These are phyloP conservation scores for Russula emetica DNA, from an alignment of 768 basidiomycete genomes.

Conservation along the genomic window DNA sequence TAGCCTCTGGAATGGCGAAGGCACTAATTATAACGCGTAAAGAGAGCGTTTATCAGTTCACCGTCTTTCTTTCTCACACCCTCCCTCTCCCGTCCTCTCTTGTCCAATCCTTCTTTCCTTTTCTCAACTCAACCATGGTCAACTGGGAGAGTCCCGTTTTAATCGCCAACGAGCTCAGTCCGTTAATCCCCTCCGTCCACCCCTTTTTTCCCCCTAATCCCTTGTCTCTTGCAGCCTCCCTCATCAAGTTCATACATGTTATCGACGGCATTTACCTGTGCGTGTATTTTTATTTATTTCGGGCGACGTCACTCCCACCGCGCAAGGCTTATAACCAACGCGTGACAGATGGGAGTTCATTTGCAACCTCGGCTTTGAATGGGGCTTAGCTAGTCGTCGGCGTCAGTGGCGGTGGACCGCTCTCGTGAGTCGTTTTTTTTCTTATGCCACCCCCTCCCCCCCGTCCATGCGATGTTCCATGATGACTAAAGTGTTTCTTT, in stretches of 20 bases:
- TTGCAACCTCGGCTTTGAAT: constrained; percentile 21
- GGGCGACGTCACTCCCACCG: too few species aligned
- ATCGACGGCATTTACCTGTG: constrained; percentile 25
- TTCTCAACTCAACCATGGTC: constrained; percentile 14
- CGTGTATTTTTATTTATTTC: background rate
- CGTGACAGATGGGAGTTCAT: constrained; percentile 25
- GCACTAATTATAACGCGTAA: too few species aligned
- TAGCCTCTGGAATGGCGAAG: too few species aligned
- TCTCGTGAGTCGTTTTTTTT: constrained; percentile 1
- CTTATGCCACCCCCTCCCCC: background rate
- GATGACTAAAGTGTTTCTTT: background rate
- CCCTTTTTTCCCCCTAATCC: background rate
- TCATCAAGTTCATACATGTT: constrained; percentile 25
- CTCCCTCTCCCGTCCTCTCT: background rate
- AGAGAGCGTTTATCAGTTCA: background rate
- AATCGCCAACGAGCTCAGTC: constrained; percentile 12
- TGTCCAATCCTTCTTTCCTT: background rate
- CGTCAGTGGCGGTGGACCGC: constrained; percentile 27
- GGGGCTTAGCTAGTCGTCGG: constrained; percentile 10
- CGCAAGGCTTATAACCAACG: background rate
- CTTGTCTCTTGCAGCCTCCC: constrained; percentile 2
- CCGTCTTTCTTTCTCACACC: background rate
- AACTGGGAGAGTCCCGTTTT: constrained; percentile 22
- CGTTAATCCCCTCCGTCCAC: background rate
- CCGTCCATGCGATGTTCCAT: background rate